phyloP scores from a whole-genome alignment of 257 asterid genomes.

The Fraxinus americana region DNA sequence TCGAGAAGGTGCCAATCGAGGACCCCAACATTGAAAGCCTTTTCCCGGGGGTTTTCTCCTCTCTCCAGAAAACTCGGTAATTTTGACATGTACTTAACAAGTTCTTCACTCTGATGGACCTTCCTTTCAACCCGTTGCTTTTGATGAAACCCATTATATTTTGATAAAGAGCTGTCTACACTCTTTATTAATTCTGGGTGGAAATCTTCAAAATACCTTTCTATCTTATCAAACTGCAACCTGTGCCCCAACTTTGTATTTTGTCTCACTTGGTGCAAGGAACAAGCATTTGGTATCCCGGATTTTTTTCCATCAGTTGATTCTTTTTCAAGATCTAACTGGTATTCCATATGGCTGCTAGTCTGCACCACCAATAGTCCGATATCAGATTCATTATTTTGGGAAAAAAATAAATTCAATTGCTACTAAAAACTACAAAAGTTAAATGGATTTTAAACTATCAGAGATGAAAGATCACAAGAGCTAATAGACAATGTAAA shows the following conservation, averaged over 20 bases:
- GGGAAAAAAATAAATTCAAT: neutral
- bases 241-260: slow-evolving; percentile 51
- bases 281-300: slow-evolving; percentile 13
- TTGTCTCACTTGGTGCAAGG: slow-evolving; percentile 29
- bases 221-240: slow-evolving; percentile 44
- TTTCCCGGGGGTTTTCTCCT: slow-evolving; percentile 54
- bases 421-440: neutral
- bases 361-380: slow-evolving; percentile 16
- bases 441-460: neutral
- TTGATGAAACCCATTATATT: slow-evolving; percentile 33
- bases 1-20: slow-evolving; percentile 75
- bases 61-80: slow-evolving; percentile 68
- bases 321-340: slow-evolving; percentile 26
- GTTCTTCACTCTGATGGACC: slow-evolving; percentile 49
- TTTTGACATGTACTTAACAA: slow-evolving; percentile 76
- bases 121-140: slow-evolving; percentile 38
- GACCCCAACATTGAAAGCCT: slow-evolving; percentile 69
- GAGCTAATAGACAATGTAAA: slow-evolving; percentile 1
- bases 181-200: slow-evolving; percentile 35
- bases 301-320: slow-evolving; percentile 25
- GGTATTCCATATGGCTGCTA: slow-evolving; percentile 40
- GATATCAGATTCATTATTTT: neutral
- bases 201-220: slow-evolving; percentile 32
- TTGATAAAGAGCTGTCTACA: slow-evolving; percentile 20
- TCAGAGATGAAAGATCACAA: neutral